These are phyloP conservation scores for Didymellaceae sp. DNA, from an alignment of 2,329 filamentous ascomycete species.

Conservation along the genomic window DNA sequence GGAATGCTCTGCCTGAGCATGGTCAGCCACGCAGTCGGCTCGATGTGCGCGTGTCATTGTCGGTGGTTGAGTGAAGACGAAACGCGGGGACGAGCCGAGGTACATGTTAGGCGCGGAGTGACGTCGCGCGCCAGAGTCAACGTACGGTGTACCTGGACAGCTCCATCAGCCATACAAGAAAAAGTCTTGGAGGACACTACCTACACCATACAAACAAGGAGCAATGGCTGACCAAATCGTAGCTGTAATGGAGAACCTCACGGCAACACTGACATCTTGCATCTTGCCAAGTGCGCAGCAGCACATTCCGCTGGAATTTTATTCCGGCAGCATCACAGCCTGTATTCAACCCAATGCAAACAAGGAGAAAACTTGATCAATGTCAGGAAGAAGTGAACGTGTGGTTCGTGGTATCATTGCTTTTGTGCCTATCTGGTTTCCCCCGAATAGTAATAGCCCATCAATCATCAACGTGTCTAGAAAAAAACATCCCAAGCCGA, in stretches of 20 bases:
- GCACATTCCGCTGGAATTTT: too few species aligned
- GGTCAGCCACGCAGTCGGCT: conserved; percentile 22
- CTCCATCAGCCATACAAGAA: too few species aligned
- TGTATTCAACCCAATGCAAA: too few species aligned
- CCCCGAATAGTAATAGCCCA: conserved; percentile 30
- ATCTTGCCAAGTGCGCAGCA: too few species aligned
- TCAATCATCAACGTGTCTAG: conserved; percentile 34
- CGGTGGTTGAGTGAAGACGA: conserved; percentile 22
- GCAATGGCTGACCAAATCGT: too few species aligned
- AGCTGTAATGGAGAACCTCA: too few species aligned
- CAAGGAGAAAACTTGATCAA: too few species aligned
- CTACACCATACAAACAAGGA: too few species aligned
- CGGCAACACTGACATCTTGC: too few species aligned
- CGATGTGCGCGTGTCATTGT: conserved; percentile 25
- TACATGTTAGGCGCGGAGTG: conserved; percentile 18
- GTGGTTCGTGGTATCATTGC: conserved; percentile 45
- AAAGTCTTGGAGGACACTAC: too few species aligned
- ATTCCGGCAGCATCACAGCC: conserved; percentile 12
- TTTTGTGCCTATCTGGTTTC: conserved; percentile 39
- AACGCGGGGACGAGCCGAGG: conserved; percentile 46
- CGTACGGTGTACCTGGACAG: too few species aligned
- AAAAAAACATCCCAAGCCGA: conserved; percentile 21
- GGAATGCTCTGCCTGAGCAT: conserved; percentile 32
- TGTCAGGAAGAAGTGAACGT: conserved; percentile 21
- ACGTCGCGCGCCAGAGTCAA: conserved; percentile 1